Percentiles rank a stretch among this genome's conserved stretches.
These are phyloP conservation scores for Passalora sequoiae DNA, from an alignment of 2,329 filamentous ascomycete species.

Conservation along the genomic window DNA sequence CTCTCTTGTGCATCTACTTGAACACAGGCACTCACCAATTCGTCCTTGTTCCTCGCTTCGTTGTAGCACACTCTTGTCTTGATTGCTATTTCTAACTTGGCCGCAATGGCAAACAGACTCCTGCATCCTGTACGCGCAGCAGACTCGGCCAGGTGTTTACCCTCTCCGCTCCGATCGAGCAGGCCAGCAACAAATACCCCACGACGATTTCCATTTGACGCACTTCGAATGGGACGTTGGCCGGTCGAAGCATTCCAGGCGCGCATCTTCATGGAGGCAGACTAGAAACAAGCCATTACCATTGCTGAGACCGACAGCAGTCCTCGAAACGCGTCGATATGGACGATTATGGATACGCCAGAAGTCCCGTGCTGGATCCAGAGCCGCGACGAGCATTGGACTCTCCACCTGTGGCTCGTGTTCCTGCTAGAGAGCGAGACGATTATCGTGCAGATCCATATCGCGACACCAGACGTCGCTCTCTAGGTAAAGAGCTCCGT, in stretches of 20 bases:
- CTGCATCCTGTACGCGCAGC: conserved; percentile 9
- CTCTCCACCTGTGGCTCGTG: conserved; percentile 13
- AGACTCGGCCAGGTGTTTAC: conserved; percentile 1
- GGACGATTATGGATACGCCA: conserved; percentile 21
- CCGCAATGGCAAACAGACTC: conserved; percentile 28
- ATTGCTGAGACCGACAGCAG: neutral
- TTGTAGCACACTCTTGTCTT: no score
- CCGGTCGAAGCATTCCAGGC: neutral
- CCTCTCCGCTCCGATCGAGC: neutral
- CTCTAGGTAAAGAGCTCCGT: conserved; percentile 27
- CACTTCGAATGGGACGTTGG: neutral
- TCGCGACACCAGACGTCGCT: conserved; percentile 27
- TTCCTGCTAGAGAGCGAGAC: conserved; percentile 21
- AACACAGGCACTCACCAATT: conserved; percentile 25
- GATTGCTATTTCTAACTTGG: conserved; percentile 25
- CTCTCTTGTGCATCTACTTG: no score
- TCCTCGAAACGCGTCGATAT: conserved; percentile 11
- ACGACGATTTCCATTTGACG: neutral
- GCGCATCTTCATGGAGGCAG: conserved; percentile 19
- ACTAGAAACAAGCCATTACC: conserved; percentile 3
- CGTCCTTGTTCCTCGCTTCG: conserved; percentile 14
- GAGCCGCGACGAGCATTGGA: conserved; percentile 7
- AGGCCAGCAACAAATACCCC: neutral
- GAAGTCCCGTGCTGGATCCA: conserved; percentile 7
- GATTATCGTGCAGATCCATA: conserved; percentile 29